Conservation (phyloP, 805 yeast species). For the Teunomyces panamensis region DNA sequence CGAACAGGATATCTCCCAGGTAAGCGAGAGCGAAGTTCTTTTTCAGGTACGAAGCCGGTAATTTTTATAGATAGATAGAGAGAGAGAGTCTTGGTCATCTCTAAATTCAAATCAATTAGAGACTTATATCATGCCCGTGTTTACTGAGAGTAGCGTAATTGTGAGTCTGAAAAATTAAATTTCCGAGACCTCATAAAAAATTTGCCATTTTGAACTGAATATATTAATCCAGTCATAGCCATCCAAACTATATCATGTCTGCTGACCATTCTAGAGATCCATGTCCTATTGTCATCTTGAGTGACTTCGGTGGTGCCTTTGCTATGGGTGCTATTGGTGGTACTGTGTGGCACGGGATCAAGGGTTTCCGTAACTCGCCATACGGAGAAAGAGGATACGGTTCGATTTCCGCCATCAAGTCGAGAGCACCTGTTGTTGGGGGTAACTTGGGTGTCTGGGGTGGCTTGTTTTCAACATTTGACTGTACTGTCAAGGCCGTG, state of each 20-base stretch:
- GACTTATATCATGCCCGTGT: not conserved
- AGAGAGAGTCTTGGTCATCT: not conserved
- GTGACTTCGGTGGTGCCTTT: constrained; percentile 98
- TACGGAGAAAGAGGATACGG: constrained; percentile 93
- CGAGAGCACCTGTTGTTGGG: constrained; percentile 97
- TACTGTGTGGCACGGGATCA: constrained; percentile 97
- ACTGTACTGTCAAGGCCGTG: constrained; percentile 91
- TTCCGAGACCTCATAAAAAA: constrained; percentile 4
- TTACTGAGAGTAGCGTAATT: constrained; percentile 4
- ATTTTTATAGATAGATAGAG: not conserved
- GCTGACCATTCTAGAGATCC: constrained; percentile 99
- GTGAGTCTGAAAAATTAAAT: constrained; percentile 6
- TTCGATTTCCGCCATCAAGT: constrained; percentile 83
- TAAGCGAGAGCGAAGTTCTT: constrained; percentile 9
- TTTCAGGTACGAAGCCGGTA: constrained; percentile 5
- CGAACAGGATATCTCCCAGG: constrained; percentile 6
- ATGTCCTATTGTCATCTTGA: constrained; percentile 93
- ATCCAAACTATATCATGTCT: constrained; percentile 49
- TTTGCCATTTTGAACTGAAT: not conserved
- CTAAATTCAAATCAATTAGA: not conserved
- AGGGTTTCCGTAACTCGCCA: constrained; percentile 98
- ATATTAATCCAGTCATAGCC: constrained; percentile 1
- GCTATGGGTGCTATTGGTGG: constrained; percentile 99
- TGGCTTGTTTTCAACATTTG: constrained; percentile 93
- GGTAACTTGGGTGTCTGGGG: constrained; percentile 99